A percentile compares a stretch with the other conserved stretches of the same genome.
Evolutionary conservation across 345 rosid species (phyloP).

Genomic region (Hirschfeldia incana): DNA sequence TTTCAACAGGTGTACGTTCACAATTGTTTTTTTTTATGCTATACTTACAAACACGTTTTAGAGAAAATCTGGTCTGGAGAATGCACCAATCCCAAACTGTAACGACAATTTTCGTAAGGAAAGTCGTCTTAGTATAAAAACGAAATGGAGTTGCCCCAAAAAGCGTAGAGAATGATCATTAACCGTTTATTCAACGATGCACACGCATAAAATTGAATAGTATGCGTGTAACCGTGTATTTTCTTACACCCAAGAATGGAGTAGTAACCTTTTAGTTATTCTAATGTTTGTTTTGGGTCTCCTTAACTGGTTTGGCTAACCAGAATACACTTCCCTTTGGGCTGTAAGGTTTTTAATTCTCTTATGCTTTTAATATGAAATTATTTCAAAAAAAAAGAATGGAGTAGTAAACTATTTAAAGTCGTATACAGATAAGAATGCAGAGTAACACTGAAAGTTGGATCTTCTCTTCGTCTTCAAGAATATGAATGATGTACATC

Average conservation of each 20-base stretch:
- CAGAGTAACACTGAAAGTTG: not conserved
- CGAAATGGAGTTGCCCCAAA: not conserved
- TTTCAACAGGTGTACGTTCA: too few relatives aligned
- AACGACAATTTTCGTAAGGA: not conserved
- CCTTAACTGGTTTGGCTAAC: too few relatives aligned
- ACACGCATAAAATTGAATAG: not conserved
- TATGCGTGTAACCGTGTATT: not conserved
- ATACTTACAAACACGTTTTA: not conserved
- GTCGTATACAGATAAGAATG: not conserved
- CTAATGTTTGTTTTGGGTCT: too few relatives aligned
- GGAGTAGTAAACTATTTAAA: not conserved
- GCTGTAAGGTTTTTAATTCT: too few relatives aligned
- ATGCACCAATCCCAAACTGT: not conserved
- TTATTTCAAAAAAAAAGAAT: too few relatives aligned
- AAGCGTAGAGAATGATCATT: not conserved
- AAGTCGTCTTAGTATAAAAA: not conserved
- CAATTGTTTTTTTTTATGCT: not conserved
- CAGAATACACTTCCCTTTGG: too few relatives aligned
- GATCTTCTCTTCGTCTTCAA: not conserved
- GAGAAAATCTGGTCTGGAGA: not conserved
- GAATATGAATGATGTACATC: not conserved
- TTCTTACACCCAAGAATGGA: too few relatives aligned
- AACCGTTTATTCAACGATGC: not conserved
- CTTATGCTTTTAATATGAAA: too few relatives aligned
- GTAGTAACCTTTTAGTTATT: too few relatives aligned